A percentile compares a stretch with the other conserved stretches of the same genome.
Conservation (phyloP, 2,329 filamentous ascomycete genomes). For the Huntiella savannae region DNA sequence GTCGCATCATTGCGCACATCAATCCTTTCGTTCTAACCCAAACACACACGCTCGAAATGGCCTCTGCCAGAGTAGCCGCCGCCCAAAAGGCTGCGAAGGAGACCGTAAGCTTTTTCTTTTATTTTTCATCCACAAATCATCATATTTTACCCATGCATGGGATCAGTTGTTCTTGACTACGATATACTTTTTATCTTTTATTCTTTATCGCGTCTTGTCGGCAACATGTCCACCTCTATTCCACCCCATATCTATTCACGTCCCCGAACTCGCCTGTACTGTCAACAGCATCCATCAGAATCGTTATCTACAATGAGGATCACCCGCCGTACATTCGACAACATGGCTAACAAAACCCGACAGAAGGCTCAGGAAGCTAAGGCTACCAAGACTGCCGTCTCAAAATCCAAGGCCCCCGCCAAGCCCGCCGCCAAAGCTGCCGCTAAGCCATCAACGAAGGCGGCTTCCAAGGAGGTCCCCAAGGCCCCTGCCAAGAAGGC, state of each 20-base stretch:
- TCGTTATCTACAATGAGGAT: neutral
- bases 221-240: no score
- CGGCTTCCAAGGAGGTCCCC: constrained; percentile 5
- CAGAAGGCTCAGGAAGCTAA: constrained; percentile 11
- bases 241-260: no score
- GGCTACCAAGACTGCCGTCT: constrained; percentile 16
- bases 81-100: constrained; percentile 12
- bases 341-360: constrained; percentile 2
- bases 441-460: constrained; percentile 9
- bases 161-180: no score
- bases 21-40: neutral
- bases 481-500: constrained; percentile 16
- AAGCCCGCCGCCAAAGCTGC: constrained; percentile 17
- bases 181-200: no score
- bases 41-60: constrained; percentile 6
- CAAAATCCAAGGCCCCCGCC: constrained; percentile 13
- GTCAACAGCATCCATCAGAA: neutral
- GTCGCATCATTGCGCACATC: neutral
- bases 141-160: no score
- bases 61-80: constrained; percentile 9
- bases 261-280: neutral
- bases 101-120: constrained; percentile 10
- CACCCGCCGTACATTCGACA: no score
- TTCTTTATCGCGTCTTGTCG: no score
- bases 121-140: no score